phyloP scores from a whole-genome alignment of 176 grass and related monocot species.

The Avena eriantha region DNA sequence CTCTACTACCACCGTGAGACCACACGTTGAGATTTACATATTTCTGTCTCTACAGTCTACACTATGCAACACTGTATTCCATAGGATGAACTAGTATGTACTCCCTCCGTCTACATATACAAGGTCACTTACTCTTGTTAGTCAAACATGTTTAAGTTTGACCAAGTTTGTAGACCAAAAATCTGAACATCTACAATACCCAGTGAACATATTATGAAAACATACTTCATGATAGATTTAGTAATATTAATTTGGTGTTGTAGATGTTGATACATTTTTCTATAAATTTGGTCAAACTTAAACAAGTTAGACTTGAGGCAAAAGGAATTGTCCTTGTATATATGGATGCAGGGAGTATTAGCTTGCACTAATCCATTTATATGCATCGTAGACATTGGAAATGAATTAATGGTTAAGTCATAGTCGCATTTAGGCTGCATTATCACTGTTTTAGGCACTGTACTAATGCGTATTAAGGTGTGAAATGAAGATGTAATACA shows the following conservation, averaged over 20 bases:
- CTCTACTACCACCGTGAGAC: background rate
- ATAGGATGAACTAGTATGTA: background rate
- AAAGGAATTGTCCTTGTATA: background rate
- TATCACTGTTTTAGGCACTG: background rate
- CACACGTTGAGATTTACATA: constrained; percentile 4
- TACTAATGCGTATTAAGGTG: background rate
- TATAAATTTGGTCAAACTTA: background rate
- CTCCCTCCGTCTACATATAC: background rate
- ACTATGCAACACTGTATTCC: background rate
- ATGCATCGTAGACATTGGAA: background rate
- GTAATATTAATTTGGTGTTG: background rate
- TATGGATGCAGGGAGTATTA: background rate
- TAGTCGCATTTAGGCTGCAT: constrained; percentile 19
- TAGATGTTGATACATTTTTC: background rate
- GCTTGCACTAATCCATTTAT: constrained; percentile 4
- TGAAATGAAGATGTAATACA: background rate
- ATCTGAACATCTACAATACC: background rate
- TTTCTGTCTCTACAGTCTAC: constrained; percentile 1
- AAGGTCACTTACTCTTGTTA: background rate
- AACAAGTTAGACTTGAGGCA: background rate
- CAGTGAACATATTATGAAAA: background rate
- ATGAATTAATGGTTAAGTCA: constrained; percentile 5
- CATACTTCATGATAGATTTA: background rate
- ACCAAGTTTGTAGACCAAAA: background rate
- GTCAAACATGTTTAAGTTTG: background rate